Evolutionary conservation across 192 early-diverging fungal species (phyloP).

Genomic region (Linnemannia zychae): DNA sequence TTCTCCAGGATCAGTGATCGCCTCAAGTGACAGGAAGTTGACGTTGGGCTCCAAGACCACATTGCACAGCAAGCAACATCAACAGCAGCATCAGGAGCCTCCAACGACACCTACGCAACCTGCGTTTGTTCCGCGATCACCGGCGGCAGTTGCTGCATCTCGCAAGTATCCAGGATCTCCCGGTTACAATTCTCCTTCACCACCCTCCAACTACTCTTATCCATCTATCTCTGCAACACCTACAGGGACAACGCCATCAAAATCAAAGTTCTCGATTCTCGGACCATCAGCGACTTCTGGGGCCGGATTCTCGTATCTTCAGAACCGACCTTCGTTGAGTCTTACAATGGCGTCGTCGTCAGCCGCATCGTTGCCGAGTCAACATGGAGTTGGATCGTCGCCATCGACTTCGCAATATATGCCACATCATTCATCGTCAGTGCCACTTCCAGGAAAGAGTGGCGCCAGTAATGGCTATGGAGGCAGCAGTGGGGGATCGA

Average conservation of each 20-base stretch:
- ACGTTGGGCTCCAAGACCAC: not conserved
- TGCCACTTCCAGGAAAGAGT: conserved; percentile 4
- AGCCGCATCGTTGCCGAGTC: not conserved
- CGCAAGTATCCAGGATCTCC: not conserved
- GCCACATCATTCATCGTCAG: not conserved
- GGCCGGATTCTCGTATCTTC: not conserved
- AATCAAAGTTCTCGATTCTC: conserved; percentile 24
- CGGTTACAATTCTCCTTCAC: not conserved
- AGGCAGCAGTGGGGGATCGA: not conserved
- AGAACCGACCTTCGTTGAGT: not conserved
- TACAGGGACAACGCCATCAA: not conserved
- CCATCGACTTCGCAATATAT: not conserved
- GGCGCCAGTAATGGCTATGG: not conserved
- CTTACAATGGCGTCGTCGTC: not conserved
- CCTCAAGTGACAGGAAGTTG: not conserved
- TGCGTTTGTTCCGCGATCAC: not conserved
- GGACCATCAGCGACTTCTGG: not conserved
- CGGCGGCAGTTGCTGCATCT: conserved; percentile 13
- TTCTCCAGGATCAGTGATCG: not conserved
- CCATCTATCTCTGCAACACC: not conserved
- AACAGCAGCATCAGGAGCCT: not conserved
- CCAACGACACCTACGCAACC: not conserved
- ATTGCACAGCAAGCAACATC: not conserved
- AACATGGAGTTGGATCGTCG: not conserved
- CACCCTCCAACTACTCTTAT: not conserved